phyloP scores from a whole-genome alignment of 306 rosid genomes.

The Sesbania bispinosa region DNA sequence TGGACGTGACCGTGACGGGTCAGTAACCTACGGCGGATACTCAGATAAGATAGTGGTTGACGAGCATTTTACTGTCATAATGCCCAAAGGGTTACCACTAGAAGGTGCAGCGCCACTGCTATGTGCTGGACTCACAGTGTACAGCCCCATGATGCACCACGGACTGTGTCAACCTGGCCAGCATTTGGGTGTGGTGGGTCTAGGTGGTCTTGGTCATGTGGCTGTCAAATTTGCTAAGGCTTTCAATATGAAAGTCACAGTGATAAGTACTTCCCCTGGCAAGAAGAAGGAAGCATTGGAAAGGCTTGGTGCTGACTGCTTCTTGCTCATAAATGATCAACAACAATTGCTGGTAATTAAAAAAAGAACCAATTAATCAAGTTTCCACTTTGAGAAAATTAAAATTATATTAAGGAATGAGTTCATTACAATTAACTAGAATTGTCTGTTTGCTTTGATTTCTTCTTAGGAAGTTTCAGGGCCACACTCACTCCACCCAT shows the following conservation, averaged over 20 bases:
- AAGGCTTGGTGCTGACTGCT: conserved; percentile 26
- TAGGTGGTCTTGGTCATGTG: conserved; percentile 30
- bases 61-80: not conserved
- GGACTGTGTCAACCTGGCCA: not conserved
- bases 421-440: too few species aligned
- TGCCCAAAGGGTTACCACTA: not conserved
- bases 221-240: conserved; percentile 46
- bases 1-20: conserved; percentile 10
- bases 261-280: conserved; percentile 35
- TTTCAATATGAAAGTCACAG: conserved; percentile 30
- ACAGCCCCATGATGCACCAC: not conserved
- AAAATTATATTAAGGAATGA: too few species aligned
- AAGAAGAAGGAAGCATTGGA: conserved; percentile 37
- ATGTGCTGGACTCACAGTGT: conserved; percentile 1
- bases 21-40: conserved; percentile 1
- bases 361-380: too few species aligned
- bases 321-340: conserved; percentile 29
- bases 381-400: too few species aligned
- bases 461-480: too few species aligned
- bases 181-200: conserved; percentile 1
- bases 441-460: too few species aligned
- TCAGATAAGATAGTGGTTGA: not conserved
- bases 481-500: not conserved
- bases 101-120: not conserved
- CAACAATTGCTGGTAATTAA: conserved; percentile 18